Conservation (phyloP, 805 yeast genomes). For the Monosporozyma siamensis region DNA sequence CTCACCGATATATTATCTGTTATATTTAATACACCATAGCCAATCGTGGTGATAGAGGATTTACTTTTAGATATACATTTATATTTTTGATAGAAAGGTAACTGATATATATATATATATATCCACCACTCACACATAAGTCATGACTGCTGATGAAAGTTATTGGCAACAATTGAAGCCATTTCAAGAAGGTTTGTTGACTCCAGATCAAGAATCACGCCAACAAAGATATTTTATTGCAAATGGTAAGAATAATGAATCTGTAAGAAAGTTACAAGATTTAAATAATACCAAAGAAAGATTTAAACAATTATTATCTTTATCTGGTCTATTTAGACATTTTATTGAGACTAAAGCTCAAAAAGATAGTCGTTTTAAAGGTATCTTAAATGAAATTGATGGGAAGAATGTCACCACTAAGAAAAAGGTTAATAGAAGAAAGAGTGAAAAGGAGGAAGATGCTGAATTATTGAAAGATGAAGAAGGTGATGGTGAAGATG, state of each 20-base stretch:
- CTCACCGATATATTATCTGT: too few relatives aligned
- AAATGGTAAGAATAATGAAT: slow-evolving; percentile 1
- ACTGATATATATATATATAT: too few relatives aligned
- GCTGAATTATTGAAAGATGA: slow-evolving; percentile 53
- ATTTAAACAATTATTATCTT: slow-evolving; percentile 55
- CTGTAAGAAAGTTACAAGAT: neutral
- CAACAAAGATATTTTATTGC: slow-evolving; percentile 7
- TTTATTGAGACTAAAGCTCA: slow-evolving; percentile 57
- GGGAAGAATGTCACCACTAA: slow-evolving; percentile 22
- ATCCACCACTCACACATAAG: too few relatives aligned
- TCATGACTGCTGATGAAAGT: slow-evolving; percentile 11
- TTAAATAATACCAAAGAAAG: slow-evolving; percentile 54
- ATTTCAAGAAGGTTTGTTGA: slow-evolving; percentile 7
- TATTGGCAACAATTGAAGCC: slow-evolving; percentile 13
- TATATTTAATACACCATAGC: too few relatives aligned
- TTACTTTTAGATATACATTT: too few relatives aligned
- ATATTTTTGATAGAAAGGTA: too few relatives aligned
- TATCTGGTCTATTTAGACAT: slow-evolving; percentile 58
- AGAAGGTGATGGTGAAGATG: slow-evolving; percentile 16
- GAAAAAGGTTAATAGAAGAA: slow-evolving; percentile 40
- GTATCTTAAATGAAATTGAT: slow-evolving; percentile 39
- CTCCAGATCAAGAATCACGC: slow-evolving; percentile 5
- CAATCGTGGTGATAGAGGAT: too few relatives aligned
- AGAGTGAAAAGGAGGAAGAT: slow-evolving; percentile 73
- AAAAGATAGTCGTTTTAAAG: slow-evolving; percentile 46